Evolutionary conservation across 257 asterid species (phyloP), one percentile per base, ranked within the genome.

Genomic region (Forsythia viridissima): DNA sequence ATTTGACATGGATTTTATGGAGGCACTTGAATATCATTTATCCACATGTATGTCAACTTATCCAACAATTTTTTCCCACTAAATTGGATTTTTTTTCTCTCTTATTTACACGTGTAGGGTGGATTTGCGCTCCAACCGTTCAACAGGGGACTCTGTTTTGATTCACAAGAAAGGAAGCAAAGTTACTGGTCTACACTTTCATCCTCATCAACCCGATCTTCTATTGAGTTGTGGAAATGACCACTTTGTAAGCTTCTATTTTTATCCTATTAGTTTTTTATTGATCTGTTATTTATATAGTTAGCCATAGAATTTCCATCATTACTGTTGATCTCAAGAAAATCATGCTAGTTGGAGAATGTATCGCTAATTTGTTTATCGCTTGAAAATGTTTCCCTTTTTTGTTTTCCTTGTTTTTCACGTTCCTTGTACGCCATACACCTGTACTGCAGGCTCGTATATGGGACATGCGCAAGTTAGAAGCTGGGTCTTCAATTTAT

Each of bases 151-250:
- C 75, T 89, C 97, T 75, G 79, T 87, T 76, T 83, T 92, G 85
- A 90, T 93, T 85, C 99, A 95, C 84, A 92, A 95, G 96, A 95
- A 87, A 92, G 93, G 97, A 85, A 93, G 93, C 89, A 95, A 95
- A 87, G 98, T 95, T 70, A 94, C 96, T 75, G 96, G 99, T 79
- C 89, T 95, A 81, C 89, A 95, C 83, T 93, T 98, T 80, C 96
- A 95, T 90, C 97, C 99, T 80, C 91, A 88, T 86, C 99, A 95
- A 79, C 99, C 97, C 57, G 98, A 95, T 85, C 92, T 95, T 74
- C 88, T 93, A 73, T 71, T 95, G 85, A 93, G 96, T 41, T 93
- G 97, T 76, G 99, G 99, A 84, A 95, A 95, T 73, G 99, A 95
- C 83, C 98, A 93, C 88, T 95, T 92, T 76, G 99, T 95, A 90